Evolutionary conservation across 1,139 yeast species (phyloP).

Genomic region (Geotrichum bryndzae): DNA sequence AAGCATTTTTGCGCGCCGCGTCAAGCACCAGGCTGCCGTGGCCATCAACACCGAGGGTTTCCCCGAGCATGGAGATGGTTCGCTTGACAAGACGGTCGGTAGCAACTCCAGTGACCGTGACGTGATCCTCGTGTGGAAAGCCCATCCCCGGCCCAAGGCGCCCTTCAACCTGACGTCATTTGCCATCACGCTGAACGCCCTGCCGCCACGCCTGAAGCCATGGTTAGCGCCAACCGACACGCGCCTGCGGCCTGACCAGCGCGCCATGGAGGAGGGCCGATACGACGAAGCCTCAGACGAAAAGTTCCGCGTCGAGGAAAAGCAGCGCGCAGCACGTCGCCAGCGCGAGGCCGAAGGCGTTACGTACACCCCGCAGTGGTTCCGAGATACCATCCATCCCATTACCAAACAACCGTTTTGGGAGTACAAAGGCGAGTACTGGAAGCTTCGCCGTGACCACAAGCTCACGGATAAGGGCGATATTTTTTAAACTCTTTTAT

Average conservation of each 20-base stretch:
- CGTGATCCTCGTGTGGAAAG: conserved; percentile 66
- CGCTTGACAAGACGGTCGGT: conserved; percentile 22
- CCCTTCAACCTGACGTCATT: conserved; percentile 90
- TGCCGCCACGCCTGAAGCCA: conserved; percentile 46
- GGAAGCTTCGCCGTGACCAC: neutral
- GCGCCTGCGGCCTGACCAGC: conserved; percentile 89
- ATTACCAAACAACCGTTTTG: neutral
- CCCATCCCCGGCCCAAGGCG: conserved; percentile 70
- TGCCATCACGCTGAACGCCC: conserved; percentile 83
- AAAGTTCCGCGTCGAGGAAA: conserved; percentile 82
- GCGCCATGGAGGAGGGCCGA: conserved; percentile 97
- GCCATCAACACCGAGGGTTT: conserved; percentile 21
- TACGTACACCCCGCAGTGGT: conserved; percentile 67
- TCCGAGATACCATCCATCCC: neutral
- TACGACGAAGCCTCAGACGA: conserved; percentile 83
- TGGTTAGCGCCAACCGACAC: conserved; percentile 90
- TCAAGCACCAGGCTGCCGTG: conserved; percentile 22
- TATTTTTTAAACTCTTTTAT: too few relatives aligned
- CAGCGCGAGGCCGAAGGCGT: conserved; percentile 52
- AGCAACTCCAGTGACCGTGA: neutral
- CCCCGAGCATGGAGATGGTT: conserved; percentile 20
- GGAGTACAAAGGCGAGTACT: neutral
- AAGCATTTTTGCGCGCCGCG: conserved; percentile 56
- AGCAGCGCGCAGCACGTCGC: conserved; percentile 77
- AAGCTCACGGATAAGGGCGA: neutral